Evolutionary conservation across 202 grass and related monocot species (phyloP).

Genomic region (Digitaria exilis): DNA sequence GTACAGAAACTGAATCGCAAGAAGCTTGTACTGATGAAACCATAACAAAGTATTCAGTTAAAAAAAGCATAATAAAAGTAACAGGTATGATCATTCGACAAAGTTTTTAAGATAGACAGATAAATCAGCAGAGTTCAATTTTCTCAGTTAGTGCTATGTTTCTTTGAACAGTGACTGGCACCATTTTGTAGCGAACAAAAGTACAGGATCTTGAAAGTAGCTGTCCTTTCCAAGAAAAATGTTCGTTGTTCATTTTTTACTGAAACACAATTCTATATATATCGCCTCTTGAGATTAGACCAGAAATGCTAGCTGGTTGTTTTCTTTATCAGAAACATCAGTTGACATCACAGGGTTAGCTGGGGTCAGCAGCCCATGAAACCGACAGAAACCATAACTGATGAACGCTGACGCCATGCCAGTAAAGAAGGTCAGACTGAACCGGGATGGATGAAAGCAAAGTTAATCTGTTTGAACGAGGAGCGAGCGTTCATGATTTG

Average conservation of each 20-base stretch:
- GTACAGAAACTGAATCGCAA: conserved; percentile 21
- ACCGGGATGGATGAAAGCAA: conserved; percentile 16
- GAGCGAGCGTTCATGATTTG: background rate
- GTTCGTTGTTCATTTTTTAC: background rate
- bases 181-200: background rate
- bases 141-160: conserved; percentile 10
- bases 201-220: conserved; percentile 1
- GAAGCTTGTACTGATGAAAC: conserved; percentile 31
- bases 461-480: conserved; percentile 14
- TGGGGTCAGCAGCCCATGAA: conserved; percentile 11
- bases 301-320: background rate
- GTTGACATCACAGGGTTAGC: conserved; percentile 46
- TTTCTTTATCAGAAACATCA: conserved; percentile 41
- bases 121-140: background rate
- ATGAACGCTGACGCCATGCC: background rate
- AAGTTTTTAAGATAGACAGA: conserved; percentile 6
- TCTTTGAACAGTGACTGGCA: conserved; percentile 4
- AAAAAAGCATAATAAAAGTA: conserved; percentile 3
- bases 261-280: background rate
- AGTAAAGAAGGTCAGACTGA: conserved; percentile 18
- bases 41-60: too few relatives aligned
- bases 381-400: conserved; percentile 29
- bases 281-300: background rate
- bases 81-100: background rate
- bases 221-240: background rate